Evolutionary conservation across 2,329 filamentous ascomycete genomes (phyloP).

Genomic region (Exophiala oligosperma): DNA sequence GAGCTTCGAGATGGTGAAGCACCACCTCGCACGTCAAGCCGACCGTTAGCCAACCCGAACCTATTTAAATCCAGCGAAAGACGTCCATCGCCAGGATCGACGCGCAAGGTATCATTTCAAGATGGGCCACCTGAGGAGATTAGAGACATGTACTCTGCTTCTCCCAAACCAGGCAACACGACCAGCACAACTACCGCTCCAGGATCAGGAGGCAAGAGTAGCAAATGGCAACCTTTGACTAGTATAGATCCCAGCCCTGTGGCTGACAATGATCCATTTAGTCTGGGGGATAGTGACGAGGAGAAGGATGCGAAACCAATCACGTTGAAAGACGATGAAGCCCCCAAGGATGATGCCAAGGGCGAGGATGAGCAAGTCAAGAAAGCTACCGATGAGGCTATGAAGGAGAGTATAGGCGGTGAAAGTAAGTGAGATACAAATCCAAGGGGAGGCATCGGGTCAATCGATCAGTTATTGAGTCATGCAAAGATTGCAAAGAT

Average conservation of each 20-base stretch:
- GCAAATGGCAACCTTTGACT: slow-evolving; percentile 97
- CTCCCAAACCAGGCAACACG: slow-evolving; percentile 53
- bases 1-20: slow-evolving; percentile 64
- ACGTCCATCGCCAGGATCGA: slow-evolving; percentile 48
- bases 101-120: slow-evolving; percentile 58
- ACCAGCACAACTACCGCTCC: slow-evolving; percentile 37
- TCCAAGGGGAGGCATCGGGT: neutral
- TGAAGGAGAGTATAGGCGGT: slow-evolving; percentile 34
- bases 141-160: slow-evolving; percentile 67
- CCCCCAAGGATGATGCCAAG: slow-evolving; percentile 34
- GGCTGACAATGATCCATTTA: slow-evolving; percentile 91
- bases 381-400: slow-evolving; percentile 58
- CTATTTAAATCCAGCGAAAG: slow-evolving; percentile 58
- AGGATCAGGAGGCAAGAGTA: slow-evolving; percentile 60
- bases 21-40: slow-evolving; percentile 56
- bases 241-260: slow-evolving; percentile 82
- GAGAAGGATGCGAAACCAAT: slow-evolving; percentile 77
- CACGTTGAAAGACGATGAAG: slow-evolving; percentile 55
- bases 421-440: slow-evolving; percentile 13
- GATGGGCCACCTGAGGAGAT: slow-evolving; percentile 76
- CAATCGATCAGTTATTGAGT: no score
- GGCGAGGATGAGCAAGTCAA: slow-evolving; percentile 57
- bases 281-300: slow-evolving; percentile 90
- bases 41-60: slow-evolving; percentile 72
- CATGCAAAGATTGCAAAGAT: neutral